Conservation (phyloP, 2,329 filamentous ascomycete genomes). For the Colletotrichum nymphaeae region DNA sequence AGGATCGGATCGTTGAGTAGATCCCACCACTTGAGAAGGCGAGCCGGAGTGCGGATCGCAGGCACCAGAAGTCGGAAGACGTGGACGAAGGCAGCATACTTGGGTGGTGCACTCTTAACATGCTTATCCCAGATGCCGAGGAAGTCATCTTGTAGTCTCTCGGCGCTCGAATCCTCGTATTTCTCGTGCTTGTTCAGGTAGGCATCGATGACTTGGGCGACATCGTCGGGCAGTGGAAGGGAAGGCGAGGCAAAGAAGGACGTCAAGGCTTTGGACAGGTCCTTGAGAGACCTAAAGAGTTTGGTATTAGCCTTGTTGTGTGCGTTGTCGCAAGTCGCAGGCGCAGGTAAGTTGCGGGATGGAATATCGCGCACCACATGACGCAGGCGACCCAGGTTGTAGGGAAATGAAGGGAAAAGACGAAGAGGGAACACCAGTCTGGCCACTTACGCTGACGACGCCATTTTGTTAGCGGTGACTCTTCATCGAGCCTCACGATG, state of each 20-base stretch:
- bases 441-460: constrained; percentile 42
- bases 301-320: constrained; percentile 6
- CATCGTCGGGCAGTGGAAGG: constrained; percentile 74
- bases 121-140: constrained; percentile 73
- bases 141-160: constrained; percentile 80
- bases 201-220: constrained; percentile 69
- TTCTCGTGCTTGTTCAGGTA: constrained; percentile 77
- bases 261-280: constrained; percentile 68
- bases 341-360: background rate
- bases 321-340: constrained; percentile 3
- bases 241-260: constrained; percentile 57
- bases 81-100: constrained; percentile 75
- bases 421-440: background rate
- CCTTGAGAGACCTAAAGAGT: constrained; percentile 64
- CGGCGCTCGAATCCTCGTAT: constrained; percentile 75
- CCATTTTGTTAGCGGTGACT: constrained; percentile 38
- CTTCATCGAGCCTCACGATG: constrained; percentile 32
- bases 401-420: background rate
- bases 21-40: constrained; percentile 79
- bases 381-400: background rate
- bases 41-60: constrained; percentile 70
- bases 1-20: constrained; percentile 66
- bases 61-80: constrained; percentile 74
- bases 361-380: constrained; percentile 30
- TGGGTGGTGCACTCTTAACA: constrained; percentile 66